Conservation (phyloP, 1,139 yeast species). For the Pichia sp. region DNA sequence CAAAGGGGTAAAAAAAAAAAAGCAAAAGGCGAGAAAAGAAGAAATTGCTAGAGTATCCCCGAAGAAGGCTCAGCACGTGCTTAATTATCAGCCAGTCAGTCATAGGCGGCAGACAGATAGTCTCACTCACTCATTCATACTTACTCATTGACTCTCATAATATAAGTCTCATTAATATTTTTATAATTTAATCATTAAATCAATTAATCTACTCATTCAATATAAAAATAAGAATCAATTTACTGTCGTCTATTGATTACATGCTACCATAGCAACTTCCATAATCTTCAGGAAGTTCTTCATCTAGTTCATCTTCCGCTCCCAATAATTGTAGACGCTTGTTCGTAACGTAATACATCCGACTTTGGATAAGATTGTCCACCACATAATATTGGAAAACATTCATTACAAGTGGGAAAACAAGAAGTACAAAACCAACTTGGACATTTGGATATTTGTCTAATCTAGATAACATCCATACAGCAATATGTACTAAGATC, state of each 20-base stretch:
- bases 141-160: too few relatives aligned
- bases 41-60: too few relatives aligned
- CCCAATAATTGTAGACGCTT: conserved; percentile 6
- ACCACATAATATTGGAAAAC: conserved; percentile 80
- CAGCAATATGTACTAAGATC: conserved; percentile 49
- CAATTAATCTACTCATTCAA: too few relatives aligned
- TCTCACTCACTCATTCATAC: too few relatives aligned
- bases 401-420: conserved; percentile 74
- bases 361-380: conserved; percentile 77
- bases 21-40: too few relatives aligned
- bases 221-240: too few relatives aligned
- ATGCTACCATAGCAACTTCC: not conserved
- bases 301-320: not conserved
- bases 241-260: not conserved
- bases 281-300: conserved; percentile 5
- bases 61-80: too few relatives aligned
- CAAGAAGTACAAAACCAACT: conserved; percentile 78
- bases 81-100: too few relatives aligned
- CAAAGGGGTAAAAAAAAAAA: too few relatives aligned
- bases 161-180: too few relatives aligned
- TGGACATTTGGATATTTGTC: conserved; percentile 75
- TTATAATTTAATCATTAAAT: too few relatives aligned
- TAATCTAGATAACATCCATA: conserved; percentile 66
- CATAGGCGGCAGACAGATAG: too few relatives aligned
- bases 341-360: conserved; percentile 29